These are phyloP conservation scores for Cyclotella sp. DNA, from an alignment of 108 stramenopile species.

Conservation along the genomic window DNA sequence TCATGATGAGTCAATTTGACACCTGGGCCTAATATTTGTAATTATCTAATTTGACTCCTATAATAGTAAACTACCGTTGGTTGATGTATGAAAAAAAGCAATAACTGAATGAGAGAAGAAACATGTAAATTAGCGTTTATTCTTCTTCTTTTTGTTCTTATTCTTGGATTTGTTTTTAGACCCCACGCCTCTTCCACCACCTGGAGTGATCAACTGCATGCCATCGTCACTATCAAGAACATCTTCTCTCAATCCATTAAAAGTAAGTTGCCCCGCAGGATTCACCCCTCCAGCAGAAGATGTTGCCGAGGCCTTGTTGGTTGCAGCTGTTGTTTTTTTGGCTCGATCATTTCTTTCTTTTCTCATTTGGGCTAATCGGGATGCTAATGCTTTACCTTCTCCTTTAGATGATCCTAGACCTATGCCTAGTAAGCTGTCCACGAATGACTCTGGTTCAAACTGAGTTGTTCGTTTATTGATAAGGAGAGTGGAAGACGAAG, in stretches of 20 bases:
- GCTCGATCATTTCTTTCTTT: constrained; percentile 71
- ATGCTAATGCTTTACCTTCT: constrained; percentile 71
- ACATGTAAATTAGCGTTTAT: constrained; percentile 33
- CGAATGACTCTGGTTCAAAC: constrained; percentile 86
- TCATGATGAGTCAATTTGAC: background rate
- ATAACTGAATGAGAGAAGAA: background rate
- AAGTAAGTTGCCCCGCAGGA: constrained; percentile 32
- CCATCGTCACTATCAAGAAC: constrained; percentile 16
- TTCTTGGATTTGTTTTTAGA: constrained; percentile 43
- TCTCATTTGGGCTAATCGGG: constrained; percentile 66
- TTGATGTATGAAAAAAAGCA: background rate
- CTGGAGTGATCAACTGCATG: constrained; percentile 34
- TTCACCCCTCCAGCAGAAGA: background rate
- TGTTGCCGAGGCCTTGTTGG: background rate
- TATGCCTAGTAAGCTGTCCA: constrained; percentile 85
- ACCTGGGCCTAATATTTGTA: background rate
- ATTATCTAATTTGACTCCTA: too few relatives aligned
- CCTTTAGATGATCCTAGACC: constrained; percentile 55
- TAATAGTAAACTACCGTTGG: too few relatives aligned
- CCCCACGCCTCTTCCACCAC: constrained; percentile 20
- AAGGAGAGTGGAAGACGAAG: too few relatives aligned
- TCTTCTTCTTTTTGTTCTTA: constrained; percentile 56
- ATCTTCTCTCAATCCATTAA: constrained; percentile 23
- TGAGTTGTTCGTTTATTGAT: constrained; percentile 3
- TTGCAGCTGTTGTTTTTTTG: constrained; percentile 31